Conservation (phyloP, 2,329 filamentous ascomycete species). For the Escovopsis sp. region DNA sequence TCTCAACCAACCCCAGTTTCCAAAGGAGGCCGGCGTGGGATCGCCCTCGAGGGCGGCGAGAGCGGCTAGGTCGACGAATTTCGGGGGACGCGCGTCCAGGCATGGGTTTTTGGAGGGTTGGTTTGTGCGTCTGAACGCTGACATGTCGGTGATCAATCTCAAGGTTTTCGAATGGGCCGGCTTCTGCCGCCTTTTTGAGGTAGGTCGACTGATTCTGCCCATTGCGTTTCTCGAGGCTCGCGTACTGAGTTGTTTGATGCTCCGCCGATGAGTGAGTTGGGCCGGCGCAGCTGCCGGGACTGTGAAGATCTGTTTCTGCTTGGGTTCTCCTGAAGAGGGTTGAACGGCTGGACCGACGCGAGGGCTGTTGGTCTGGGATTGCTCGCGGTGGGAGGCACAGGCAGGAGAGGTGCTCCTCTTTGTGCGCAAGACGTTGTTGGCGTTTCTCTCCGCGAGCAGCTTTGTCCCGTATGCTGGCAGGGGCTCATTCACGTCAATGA, state of each 20-base stretch:
- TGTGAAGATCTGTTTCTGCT: constrained; percentile 1
- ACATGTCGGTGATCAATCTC: constrained; percentile 55
- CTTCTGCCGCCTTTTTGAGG: constrained; percentile 46
- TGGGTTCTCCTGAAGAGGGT: constrained; percentile 1
- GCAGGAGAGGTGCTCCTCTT: not conserved
- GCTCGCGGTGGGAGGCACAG: constrained; percentile 1
- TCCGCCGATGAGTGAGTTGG: constrained; percentile 7
- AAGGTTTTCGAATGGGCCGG: constrained; percentile 44
- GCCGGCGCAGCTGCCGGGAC: constrained; percentile 8
- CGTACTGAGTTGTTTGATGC: constrained; percentile 5
- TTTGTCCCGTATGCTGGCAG: constrained; percentile 5
- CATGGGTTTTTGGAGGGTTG: constrained; percentile 20
- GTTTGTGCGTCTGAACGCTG: constrained; percentile 31
- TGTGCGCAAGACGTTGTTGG: not conserved
- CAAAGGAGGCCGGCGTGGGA: constrained; percentile 37
- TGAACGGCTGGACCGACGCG: constrained; percentile 2
- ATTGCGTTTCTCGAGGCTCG: constrained; percentile 22
- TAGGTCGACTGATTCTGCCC: constrained; percentile 30
- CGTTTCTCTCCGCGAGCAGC: not conserved
- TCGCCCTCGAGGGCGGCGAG: constrained; percentile 44
- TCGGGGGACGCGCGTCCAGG: constrained; percentile 20
- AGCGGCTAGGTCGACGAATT: constrained; percentile 44
- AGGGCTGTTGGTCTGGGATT: constrained; percentile 8
- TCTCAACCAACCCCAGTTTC: constrained; percentile 42
- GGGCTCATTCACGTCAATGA: constrained; percentile 24